Base-by-base conservation (phyloP, 2,329 filamentous ascomycete species). In the Penicillium rolfsii region DNA sequence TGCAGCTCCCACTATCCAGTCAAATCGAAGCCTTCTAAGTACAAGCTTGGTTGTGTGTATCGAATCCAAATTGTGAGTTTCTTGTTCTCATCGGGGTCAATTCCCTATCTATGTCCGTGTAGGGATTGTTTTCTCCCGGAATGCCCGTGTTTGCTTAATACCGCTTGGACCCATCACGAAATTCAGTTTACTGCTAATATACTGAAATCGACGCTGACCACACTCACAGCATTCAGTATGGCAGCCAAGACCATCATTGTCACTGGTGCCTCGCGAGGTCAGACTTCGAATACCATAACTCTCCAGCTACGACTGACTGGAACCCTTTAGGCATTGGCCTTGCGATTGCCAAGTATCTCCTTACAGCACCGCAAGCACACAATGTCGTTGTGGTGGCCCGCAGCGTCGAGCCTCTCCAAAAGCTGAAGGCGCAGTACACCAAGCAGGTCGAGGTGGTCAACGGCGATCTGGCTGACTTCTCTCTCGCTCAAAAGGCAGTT, bases 171-270 rank as follows among this genome's bases (percentile, higher is more conserved):
- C 14, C 41, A 38, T 46, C 22, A 19, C 6, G 9, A 22, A 11
- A 24, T 22, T 12, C 19, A n/a, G 26, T 36, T 38, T n/a, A 19
- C 5, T 30, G 8, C 26, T 22, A 53, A 16, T 11, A 9, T 9
- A 26, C 26, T 16, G 4, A n/a, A n/a, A 12, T 22, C 4, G 12
- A 16, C 4, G 24, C 66, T 68, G 26, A 67, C 52, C 7, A 16
- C 5, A 26, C 19, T 14, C 5, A 9, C 43, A 64, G 58, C n/a
- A 62, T 49, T 19, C 46, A 68, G 53, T 35, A 82, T 84, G 78
- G 55, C 79, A n/a, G 75, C 83, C 7, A 90, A 91, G 73, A 87
- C 86, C 24, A 85, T 93, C 71, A 87, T 93, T 61, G 80, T 93
- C 28, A 89, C 87, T 1, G 87, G 87, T 58, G 87, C 87, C 60